A percentile compares a stretch with the other conserved stretches of the same genome.
Conservation (phyloP, 768 basidiomycete species). For the Botryobasidium botryosum region DNA sequence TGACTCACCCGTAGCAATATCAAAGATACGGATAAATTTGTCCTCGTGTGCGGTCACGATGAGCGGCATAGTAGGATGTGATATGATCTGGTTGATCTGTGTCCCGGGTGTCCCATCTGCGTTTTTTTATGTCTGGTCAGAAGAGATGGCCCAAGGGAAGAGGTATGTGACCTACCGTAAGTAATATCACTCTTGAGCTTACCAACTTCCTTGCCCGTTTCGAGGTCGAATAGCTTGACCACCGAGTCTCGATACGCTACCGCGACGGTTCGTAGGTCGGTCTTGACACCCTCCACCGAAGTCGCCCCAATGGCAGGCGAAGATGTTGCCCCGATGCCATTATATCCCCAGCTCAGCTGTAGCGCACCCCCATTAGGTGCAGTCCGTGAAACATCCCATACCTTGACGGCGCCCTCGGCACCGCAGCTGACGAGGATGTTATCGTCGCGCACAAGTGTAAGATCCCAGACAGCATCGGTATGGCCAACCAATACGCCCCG, state of each 20-base stretch:
- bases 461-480: slow-evolving; percentile 93
- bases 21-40: slow-evolving; percentile 81
- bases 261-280: slow-evolving; percentile 70
- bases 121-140: background rate
- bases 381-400: slow-evolving; percentile 74
- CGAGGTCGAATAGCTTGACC: slow-evolving; percentile 84
- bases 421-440: slow-evolving; percentile 75
- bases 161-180: slow-evolving; percentile 23
- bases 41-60: slow-evolving; percentile 89
- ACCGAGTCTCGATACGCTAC: slow-evolving; percentile 82
- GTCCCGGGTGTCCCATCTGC: slow-evolving; percentile 57
- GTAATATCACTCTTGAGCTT: slow-evolving; percentile 17
- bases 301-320: slow-evolving; percentile 40
- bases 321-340: slow-evolving; percentile 35
- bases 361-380: slow-evolving; percentile 18
- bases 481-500: slow-evolving; percentile 53
- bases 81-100: slow-evolving; percentile 73
- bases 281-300: slow-evolving; percentile 65
- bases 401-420: slow-evolving; percentile 81
- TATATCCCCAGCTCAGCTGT: slow-evolving; percentile 65
- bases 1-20: slow-evolving; percentile 56
- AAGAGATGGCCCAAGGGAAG: slow-evolving; percentile 13
- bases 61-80: slow-evolving; percentile 79
- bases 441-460: slow-evolving; percentile 71
- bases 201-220: slow-evolving; percentile 58